Evolutionary conservation across 768 basidiomycete genomes (phyloP).

Genomic region (Termitomyces sp.): DNA sequence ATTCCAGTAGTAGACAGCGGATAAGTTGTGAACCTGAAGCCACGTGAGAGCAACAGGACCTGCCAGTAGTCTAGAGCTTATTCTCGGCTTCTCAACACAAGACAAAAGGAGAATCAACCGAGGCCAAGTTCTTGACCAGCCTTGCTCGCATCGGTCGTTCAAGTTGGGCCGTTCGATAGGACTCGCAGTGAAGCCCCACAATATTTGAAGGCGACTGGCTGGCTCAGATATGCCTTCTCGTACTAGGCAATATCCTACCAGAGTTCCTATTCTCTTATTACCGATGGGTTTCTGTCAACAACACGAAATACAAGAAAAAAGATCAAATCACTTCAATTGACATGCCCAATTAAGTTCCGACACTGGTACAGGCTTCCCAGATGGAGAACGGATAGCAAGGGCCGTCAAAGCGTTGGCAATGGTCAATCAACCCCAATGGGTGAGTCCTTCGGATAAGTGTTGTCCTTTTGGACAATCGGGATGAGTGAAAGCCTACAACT

Average conservation of each 20-base stretch:
- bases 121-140: background rate
- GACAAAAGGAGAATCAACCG: background rate
- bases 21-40: background rate
- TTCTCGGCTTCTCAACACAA: background rate
- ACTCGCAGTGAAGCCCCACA: no score
- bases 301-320: background rate
- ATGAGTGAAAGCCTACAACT: conserved; percentile 1
- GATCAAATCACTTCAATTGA: background rate
- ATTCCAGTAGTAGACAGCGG: background rate
- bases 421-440: conserved; percentile 1
- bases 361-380: background rate
- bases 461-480: background rate
- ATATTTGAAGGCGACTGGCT: background rate
- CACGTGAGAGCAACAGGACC: background rate
- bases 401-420: background rate
- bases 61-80: no score
- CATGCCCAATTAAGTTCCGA: background rate
- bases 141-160: no score
- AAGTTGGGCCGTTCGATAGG: no score
- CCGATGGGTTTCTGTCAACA: no score
- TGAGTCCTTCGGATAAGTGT: background rate
- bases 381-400: background rate
- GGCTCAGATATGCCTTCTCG: background rate
- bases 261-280: no score
- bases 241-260: no score